Evolutionary conservation across 1,284 basidiomycete species (phyloP).

Genomic region (Quambalaria eucalypti): DNA sequence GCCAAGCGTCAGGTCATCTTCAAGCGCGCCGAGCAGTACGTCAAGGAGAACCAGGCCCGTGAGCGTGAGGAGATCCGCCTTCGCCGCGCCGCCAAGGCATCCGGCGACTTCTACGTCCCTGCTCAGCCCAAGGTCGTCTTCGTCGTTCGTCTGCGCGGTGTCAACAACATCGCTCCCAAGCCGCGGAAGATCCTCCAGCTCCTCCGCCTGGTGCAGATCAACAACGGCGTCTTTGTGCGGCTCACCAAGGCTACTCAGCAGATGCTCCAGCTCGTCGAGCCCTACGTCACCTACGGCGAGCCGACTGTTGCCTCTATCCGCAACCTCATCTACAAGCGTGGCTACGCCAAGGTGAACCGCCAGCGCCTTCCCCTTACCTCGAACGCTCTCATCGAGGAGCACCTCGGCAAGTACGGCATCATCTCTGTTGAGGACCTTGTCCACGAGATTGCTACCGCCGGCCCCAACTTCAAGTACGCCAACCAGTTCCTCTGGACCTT

Average conservation of each 20-base stretch:
- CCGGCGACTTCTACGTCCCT: conserved; percentile 94
- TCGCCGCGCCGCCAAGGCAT: conserved; percentile 80
- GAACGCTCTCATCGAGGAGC: conserved; percentile 85
- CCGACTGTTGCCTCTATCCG: conserved; percentile 94
- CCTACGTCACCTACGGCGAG: conserved; percentile 81
- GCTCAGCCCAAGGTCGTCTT: conserved; percentile 97
- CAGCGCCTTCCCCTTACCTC: conserved; percentile 92
- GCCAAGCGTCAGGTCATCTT: conserved; percentile 95
- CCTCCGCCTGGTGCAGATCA: conserved; percentile 96
- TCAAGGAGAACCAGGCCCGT: conserved; percentile 85
- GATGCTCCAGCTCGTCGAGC: conserved; percentile 95
- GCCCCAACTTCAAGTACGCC: conserved; percentile 97
- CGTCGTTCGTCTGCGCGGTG: conserved; percentile 82
- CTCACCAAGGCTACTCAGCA: conserved; percentile 92
- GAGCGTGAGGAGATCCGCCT: conserved; percentile 96
- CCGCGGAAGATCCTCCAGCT: conserved; percentile 98
- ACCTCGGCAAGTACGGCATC: conserved; percentile 90
- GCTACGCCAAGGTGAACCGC: conserved; percentile 96
- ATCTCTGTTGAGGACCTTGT: conserved; percentile 96
- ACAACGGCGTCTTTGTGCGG: conserved; percentile 98
- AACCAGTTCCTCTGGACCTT: conserved; percentile 87
- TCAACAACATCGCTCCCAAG: conserved; percentile 98
- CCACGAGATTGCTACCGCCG: conserved; percentile 89
- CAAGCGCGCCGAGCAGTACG: conserved; percentile 97
- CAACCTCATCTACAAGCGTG: conserved; percentile 98